A percentile compares a stretch with the other conserved stretches of the same genome.
Evolutionary conservation across 148 eudicot genomes (phyloP).

Genomic region (Rhododendron mucronatum): DNA sequence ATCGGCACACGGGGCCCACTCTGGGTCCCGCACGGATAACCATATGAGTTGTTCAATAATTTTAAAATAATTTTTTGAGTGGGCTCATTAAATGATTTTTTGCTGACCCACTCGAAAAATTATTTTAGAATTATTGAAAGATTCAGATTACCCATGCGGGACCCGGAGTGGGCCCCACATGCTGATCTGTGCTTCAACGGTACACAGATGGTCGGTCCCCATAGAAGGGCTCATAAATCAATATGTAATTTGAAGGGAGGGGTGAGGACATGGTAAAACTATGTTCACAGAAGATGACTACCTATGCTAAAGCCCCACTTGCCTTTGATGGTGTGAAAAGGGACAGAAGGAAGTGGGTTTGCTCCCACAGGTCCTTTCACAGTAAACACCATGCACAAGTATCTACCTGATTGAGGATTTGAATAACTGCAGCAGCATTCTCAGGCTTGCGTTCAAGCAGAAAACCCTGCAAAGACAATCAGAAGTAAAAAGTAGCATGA

Average conservation of each 20-base stretch:
- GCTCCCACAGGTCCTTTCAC: background rate
- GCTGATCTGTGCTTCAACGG: too few relatives aligned
- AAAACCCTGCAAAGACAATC: conserved; percentile 51
- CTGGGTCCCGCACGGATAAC: too few relatives aligned
- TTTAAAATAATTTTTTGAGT: too few relatives aligned
- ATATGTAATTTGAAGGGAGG: background rate
- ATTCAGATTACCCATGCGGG: too few relatives aligned
- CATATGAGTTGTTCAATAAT: too few relatives aligned
- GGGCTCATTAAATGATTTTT: too few relatives aligned
- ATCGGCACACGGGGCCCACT: too few relatives aligned
- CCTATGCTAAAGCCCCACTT: background rate
- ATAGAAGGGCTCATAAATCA: too few relatives aligned
- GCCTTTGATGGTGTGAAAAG: background rate
- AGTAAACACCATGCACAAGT: background rate
- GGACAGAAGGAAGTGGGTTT: background rate
- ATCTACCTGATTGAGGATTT: conserved; percentile 61
- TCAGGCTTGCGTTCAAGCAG: conserved; percentile 80
- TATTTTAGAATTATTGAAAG: too few relatives aligned
- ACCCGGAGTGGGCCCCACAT: too few relatives aligned
- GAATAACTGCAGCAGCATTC: conserved; percentile 68
- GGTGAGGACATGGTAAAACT: background rate
- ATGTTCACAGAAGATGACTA: background rate
- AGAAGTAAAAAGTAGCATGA: background rate
- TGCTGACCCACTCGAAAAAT: too few relatives aligned
- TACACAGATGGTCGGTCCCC: too few relatives aligned